These are phyloP conservation scores for Eucalyptus curtisii DNA, from an alignment of 345 rosid genomes.

Conservation along the genomic window DNA sequence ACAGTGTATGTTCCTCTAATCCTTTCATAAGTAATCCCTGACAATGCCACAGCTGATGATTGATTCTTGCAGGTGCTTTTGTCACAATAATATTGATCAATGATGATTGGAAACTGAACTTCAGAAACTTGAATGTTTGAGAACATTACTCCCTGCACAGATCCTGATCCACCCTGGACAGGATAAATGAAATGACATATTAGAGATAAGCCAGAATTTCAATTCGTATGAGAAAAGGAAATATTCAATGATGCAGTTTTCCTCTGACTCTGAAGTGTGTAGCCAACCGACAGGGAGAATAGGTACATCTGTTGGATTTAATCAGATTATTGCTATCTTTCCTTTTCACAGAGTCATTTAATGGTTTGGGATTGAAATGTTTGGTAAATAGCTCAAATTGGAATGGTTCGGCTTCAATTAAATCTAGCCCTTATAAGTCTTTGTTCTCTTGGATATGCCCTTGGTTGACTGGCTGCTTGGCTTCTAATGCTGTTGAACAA, in stretches of 20 bases:
- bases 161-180: slow-evolving; percentile 91
- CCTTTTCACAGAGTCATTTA: background rate
- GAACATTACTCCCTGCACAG: slow-evolving; percentile 77
- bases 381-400: background rate
- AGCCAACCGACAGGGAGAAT: background rate
- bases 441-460: background rate
- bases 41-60: slow-evolving; percentile 68
- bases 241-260: background rate
- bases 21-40: slow-evolving; percentile 78
- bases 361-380: background rate
- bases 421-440: background rate
- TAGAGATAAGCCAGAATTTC: background rate
- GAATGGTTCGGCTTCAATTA: background rate
- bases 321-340: background rate
- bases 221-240: background rate
- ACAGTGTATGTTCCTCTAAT: slow-evolving; percentile 88
- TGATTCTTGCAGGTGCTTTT: slow-evolving; percentile 62
- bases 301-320: background rate
- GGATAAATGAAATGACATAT: background rate
- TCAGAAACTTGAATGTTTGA: slow-evolving; percentile 88
- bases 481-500: background rate
- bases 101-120: slow-evolving; percentile 83
- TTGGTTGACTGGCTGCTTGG: background rate
- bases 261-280: background rate
- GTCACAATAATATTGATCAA: slow-evolving; percentile 92